Conservation (phyloP, 1,284 basidiomycete genomes). For the Fomes fomentarius region DNA sequence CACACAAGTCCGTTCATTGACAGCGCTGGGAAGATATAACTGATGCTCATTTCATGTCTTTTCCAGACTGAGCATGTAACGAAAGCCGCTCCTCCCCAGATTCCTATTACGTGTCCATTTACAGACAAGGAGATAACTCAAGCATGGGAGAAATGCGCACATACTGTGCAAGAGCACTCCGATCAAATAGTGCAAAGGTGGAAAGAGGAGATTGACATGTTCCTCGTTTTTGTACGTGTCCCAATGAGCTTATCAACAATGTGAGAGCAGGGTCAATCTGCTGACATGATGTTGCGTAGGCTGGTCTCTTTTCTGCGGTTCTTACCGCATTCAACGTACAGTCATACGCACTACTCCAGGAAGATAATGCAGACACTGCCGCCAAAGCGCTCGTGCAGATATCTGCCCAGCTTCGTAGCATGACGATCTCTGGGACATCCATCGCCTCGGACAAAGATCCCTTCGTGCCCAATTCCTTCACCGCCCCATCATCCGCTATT, state of each 20-base stretch:
- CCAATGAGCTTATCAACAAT: too few species aligned
- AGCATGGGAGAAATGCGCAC: slow-evolving; percentile 12
- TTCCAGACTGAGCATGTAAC: neutral
- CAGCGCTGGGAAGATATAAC: too few species aligned
- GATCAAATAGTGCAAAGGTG: slow-evolving; percentile 15
- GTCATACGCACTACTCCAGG: slow-evolving; percentile 14
- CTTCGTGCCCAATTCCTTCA: neutral
- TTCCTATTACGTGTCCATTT: slow-evolving; percentile 4
- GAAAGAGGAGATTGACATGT: slow-evolving; percentile 18
- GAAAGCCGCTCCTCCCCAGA: neutral
- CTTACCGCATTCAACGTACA: slow-evolving; percentile 21
- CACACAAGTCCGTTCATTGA: too few species aligned
- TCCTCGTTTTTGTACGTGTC: slow-evolving; percentile 19
- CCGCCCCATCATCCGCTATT: slow-evolving; percentile 7
- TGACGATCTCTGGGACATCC: neutral
- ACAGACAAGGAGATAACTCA: slow-evolving; percentile 1
- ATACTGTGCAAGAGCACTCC: slow-evolving; percentile 8
- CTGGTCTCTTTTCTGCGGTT: slow-evolving; percentile 17
- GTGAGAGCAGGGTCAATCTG: neutral
- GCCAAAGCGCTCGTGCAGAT: slow-evolving; percentile 6
- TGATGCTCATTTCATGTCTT: too few species aligned
- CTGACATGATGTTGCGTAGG: neutral
- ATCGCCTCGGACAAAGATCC: neutral
- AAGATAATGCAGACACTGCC: slow-evolving; percentile 10
- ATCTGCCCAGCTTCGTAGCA: slow-evolving; percentile 12